Conservation (phyloP, 106 monocot species). For the Agapanthus africanus region DNA sequence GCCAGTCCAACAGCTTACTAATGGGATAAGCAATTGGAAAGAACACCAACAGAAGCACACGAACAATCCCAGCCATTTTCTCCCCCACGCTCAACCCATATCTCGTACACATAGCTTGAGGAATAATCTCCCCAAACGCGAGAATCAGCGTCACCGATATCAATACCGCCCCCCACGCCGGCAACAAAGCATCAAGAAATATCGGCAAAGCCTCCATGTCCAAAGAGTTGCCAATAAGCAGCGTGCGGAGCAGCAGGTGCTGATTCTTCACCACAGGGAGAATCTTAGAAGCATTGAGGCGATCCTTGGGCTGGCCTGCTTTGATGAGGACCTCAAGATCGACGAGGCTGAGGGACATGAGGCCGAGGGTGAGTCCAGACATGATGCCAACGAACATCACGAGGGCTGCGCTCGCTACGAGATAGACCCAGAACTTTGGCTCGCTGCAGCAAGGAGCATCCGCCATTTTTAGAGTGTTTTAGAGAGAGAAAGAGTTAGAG, state of each 20-base stretch:
- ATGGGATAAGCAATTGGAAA: slow-evolving; percentile 92
- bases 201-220: slow-evolving; percentile 99
- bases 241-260: slow-evolving; percentile 90
- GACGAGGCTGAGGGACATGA: slow-evolving; percentile 98
- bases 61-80: slow-evolving; percentile 64
- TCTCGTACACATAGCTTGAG: slow-evolving; percentile 82
- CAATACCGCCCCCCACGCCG: slow-evolving; percentile 78
- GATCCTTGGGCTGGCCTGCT: slow-evolving; percentile 68
- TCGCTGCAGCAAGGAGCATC: slow-evolving; percentile 45
- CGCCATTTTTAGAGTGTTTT: slow-evolving; percentile 20
- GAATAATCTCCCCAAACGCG: slow-evolving; percentile 90
- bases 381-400: slow-evolving; percentile 92
- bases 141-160: slow-evolving; percentile 93
- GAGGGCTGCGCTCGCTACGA: slow-evolving; percentile 41
- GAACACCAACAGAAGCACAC: slow-evolving; percentile 67
- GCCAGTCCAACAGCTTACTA: slow-evolving; percentile 86
- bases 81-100: slow-evolving; percentile 92
- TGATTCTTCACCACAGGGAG: slow-evolving; percentile 96
- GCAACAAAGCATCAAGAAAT: slow-evolving; percentile 82
- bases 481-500: too few relatives aligned
- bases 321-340: slow-evolving; percentile 93
- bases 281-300: slow-evolving; percentile 73
- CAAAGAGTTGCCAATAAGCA: slow-evolving; percentile 92
- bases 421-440: slow-evolving; percentile 72
- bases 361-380: slow-evolving; percentile 98